These are phyloP conservation scores for Eucalyptus albens DNA, from an alignment of 345 rosid genomes.

Conservation along the genomic window DNA sequence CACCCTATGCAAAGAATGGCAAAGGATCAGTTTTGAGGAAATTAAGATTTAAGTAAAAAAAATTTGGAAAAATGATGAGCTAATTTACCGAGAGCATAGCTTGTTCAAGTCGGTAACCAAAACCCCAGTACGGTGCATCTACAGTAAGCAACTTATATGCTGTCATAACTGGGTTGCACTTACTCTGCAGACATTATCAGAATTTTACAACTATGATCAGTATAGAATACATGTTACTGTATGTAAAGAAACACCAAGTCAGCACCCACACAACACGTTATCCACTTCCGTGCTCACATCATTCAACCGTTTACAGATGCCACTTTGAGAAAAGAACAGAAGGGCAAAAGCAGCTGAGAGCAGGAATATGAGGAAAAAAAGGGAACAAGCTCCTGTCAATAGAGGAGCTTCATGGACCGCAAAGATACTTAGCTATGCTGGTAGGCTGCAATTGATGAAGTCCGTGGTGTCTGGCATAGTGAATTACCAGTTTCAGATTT, in stretches of 20 bases:
- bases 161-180: conserved; percentile 52
- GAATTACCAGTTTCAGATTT: background rate
- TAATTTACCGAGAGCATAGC: conserved; percentile 47
- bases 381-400: background rate
- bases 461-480: background rate
- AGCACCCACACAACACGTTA: background rate
- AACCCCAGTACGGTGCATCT: conserved; percentile 77
- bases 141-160: conserved; percentile 56
- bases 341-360: background rate
- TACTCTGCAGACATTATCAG: conserved; percentile 27
- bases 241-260: background rate
- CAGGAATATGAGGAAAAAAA: background rate
- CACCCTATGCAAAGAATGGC: conserved; percentile 26
- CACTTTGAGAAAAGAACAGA: background rate
- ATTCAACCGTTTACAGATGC: background rate
- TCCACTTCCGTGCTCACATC: background rate
- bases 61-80: background rate
- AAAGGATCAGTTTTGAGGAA: background rate
- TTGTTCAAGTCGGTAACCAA: conserved; percentile 61
- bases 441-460: background rate
- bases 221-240: background rate
- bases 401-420: background rate
- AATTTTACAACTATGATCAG: background rate
- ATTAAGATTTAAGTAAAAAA: background rate
- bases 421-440: background rate